Conservation (phyloP, 2,329 filamentous ascomycete genomes). For the Fusarium lyarnte region DNA sequence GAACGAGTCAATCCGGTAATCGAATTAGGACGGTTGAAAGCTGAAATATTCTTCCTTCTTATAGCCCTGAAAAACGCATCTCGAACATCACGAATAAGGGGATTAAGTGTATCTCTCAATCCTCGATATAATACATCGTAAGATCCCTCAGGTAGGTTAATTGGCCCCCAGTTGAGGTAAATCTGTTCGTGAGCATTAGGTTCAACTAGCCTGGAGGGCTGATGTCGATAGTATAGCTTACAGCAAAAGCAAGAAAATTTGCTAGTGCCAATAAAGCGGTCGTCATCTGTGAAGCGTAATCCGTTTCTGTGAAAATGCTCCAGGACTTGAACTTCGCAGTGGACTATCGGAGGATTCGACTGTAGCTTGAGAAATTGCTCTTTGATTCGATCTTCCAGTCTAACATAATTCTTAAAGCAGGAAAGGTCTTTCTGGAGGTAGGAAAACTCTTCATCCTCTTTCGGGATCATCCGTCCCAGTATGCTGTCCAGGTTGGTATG, state of each 20-base stretch:
- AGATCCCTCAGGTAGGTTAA: not conserved
- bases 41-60: not conserved
- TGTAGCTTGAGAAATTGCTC: not conserved
- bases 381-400: not conserved
- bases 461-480: not conserved
- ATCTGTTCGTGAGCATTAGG: not conserved
- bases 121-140: not conserved
- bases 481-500: not conserved
- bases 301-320: not conserved
- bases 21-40: not conserved
- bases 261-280: not conserved
- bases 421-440: not conserved
- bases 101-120: not conserved
- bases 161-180: not conserved
- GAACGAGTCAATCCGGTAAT: not conserved
- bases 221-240: not conserved
- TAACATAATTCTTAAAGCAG: not conserved
- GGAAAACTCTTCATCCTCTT: not conserved
- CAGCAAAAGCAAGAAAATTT: not conserved
- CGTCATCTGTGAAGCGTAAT: not conserved
- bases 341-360: not conserved
- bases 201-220: not conserved
- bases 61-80: not conserved
- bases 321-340: not conserved
- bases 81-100: not conserved